Percentiles rank a stretch among this genome's conserved stretches.
These are phyloP conservation scores for Ceratocystis destructans DNA, from an alignment of 2,329 filamentous ascomycete genomes.

Conservation along the genomic window DNA sequence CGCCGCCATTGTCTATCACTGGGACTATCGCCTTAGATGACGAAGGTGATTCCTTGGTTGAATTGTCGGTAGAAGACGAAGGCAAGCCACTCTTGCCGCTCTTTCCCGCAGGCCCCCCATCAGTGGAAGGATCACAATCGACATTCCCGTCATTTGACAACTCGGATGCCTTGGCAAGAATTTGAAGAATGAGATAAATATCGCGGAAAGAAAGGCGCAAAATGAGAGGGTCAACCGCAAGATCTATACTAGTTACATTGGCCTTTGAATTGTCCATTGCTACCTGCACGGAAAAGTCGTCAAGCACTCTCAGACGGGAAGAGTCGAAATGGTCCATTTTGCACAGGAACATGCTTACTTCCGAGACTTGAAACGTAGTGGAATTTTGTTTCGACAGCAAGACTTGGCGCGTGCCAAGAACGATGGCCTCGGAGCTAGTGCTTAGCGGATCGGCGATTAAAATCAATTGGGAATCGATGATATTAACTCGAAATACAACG, in stretches of 20 bases:
- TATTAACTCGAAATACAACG: slow-evolving; percentile 77
- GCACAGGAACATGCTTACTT: slow-evolving; percentile 96
- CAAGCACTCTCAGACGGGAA: slow-evolving; percentile 76
- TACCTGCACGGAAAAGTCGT: slow-evolving; percentile 86
- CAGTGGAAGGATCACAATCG: neutral
- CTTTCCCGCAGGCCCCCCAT: neutral
- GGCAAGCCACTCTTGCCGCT: neutral
- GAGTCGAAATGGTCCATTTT: slow-evolving; percentile 97
- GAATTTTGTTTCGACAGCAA: slow-evolving; percentile 88
- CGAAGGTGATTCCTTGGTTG: neutral
- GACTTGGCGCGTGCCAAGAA: slow-evolving; percentile 85
- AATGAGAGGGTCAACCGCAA: slow-evolving; percentile 83
- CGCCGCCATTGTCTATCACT: neutral
- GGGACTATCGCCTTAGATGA: neutral
- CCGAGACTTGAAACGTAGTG: slow-evolving; percentile 79
- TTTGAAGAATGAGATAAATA: slow-evolving; percentile 86
- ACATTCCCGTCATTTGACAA: slow-evolving; percentile 49
- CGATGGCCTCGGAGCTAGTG: slow-evolving; percentile 84
- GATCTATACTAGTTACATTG: slow-evolving; percentile 62
- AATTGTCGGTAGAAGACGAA: neutral
- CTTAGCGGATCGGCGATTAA: slow-evolving; percentile 89
- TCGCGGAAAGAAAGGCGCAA: slow-evolving; percentile 82
- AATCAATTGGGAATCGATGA: slow-evolving; percentile 93
- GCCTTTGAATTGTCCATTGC: slow-evolving; percentile 60
- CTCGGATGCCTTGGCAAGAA: slow-evolving; percentile 79